Evolutionary conservation across 768 basidiomycete species (phyloP).

Genomic region (Macrocybe gigantea): DNA sequence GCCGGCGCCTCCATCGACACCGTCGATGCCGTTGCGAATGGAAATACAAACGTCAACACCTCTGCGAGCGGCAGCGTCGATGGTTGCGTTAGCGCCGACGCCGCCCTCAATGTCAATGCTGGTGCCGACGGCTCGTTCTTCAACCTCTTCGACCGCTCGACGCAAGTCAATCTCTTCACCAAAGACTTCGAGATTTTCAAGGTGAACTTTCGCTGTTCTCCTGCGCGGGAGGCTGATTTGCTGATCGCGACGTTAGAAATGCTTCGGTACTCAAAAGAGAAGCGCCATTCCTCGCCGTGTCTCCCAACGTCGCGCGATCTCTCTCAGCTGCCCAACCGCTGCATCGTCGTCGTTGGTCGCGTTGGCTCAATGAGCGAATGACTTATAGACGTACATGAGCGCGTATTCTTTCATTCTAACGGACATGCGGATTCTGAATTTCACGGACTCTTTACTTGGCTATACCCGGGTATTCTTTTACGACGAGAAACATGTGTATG

Average conservation of each 20-base stretch:
- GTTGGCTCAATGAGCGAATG: too few relatives aligned
- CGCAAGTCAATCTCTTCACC: conserved; percentile 25
- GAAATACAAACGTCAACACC: conserved; percentile 1
- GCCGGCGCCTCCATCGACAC: neutral
- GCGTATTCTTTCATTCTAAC: too few relatives aligned
- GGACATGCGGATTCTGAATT: too few relatives aligned
- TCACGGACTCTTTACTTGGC: too few relatives aligned
- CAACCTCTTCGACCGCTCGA: conserved; percentile 27
- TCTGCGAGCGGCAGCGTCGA: conserved; percentile 17
- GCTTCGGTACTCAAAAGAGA: neutral
- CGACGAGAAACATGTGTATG: too few relatives aligned
- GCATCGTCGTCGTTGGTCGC: too few relatives aligned
- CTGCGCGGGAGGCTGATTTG: neutral
- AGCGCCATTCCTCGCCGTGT: too few relatives aligned
- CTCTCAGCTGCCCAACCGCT: too few relatives aligned
- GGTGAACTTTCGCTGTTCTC: conserved; percentile 11
- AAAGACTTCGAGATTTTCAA: conserved; percentile 33
- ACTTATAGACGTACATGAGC: too few relatives aligned
- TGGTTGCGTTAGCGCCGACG: conserved; percentile 27
- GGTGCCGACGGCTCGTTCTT: conserved; percentile 36
- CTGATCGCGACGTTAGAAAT: neutral
- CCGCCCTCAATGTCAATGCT: conserved; percentile 30
- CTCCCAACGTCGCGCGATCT: too few relatives aligned
- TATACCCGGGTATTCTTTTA: too few relatives aligned
- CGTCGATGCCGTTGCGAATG: neutral